Evolutionary conservation across 352 stramenopile genomes (phyloP), one percentile per base, ranked within the genome.

Genomic region (Blastocystis sp.): DNA sequence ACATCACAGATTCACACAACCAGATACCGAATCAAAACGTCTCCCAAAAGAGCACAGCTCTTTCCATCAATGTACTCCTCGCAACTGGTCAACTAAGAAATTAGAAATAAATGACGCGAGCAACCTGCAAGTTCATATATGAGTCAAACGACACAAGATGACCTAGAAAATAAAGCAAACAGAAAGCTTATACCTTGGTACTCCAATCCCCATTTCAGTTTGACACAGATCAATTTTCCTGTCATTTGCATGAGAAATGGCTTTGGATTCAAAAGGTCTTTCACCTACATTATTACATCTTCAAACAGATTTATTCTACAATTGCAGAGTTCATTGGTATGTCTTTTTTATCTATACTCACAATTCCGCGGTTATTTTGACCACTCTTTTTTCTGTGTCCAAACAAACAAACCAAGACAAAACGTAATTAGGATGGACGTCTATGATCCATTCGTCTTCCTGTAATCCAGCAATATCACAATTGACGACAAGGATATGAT

Each of bases 401-500:
- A 54, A 63, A 81, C 43, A 81, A 63, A 81, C 45, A 65, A 18
- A 8, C 18, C 76, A 87, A 87, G 16, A 24, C 45, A 90, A 41
- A 41, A 90, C 69, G 89, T 70, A 90, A 37, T 90, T 90, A 18
- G 82, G 82, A 87, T 90, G 82, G 11, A 90, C 75, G 39, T 90
- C 78, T 26, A 90, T 75, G 18, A 88, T n/a, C 64, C 70, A 85
- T 8, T 87, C 64, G 30, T 88, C 82, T n/a, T 76, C 68, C 47
- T 90, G 69, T 18, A 90, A 24, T 2, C 89, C 16, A 24, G 45
- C 54, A 69, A 90, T 88, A 55, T 82, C 65, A 87, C 65, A 70
- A 55, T 59, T 88, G 24, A 76, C 66, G 24, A 91, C 76, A 34
- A 92, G 54, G 7, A 92, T 75, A 45, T 91, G 76, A 53, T 96